phyloP scores from a whole-genome alignment of 345 rosid species.

The Corymbia maculata region DNA sequence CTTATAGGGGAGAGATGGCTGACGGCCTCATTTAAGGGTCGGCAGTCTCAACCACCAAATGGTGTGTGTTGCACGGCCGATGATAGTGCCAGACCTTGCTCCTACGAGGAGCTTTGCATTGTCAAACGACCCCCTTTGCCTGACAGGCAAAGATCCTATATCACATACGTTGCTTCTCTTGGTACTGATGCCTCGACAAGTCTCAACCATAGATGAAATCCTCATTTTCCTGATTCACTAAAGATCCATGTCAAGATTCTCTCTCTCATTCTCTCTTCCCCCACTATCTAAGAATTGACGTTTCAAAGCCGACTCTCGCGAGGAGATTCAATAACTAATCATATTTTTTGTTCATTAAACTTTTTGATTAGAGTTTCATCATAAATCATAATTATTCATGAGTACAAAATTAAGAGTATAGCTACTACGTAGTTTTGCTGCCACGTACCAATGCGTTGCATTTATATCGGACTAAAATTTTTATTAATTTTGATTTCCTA shows the following conservation, averaged over 20 bases:
- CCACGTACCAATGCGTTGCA: too few species aligned
- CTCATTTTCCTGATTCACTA: too few species aligned
- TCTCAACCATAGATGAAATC: too few species aligned
- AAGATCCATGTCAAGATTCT: not conserved
- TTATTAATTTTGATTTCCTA: not conserved
- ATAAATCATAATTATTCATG: not conserved
- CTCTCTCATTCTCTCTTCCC: not conserved
- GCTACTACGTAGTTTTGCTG: not conserved
- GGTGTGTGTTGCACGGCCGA: not conserved
- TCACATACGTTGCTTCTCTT: not conserved
- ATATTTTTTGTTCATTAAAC: not conserved
- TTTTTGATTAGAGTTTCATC: not conserved
- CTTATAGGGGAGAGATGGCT: not conserved
- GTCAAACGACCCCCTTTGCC: too few species aligned
- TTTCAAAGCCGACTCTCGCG: not conserved
- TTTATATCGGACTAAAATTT: not conserved
- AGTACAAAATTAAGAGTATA: not conserved
- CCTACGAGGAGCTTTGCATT: not conserved
- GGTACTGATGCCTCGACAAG: not conserved
- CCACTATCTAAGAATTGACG: not conserved
- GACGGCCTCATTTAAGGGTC: not conserved
- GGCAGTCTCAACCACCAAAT: too few species aligned
- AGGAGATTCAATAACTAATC: rapidly evolving
- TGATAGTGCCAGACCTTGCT: not conserved
- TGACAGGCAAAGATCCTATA: not conserved